A percentile compares a stretch with the other conserved stretches of the same genome.
phyloP scores from a whole-genome alignment of 2,329 filamentous ascomycete species.

The Phyllosticta paracitricarpa region DNA sequence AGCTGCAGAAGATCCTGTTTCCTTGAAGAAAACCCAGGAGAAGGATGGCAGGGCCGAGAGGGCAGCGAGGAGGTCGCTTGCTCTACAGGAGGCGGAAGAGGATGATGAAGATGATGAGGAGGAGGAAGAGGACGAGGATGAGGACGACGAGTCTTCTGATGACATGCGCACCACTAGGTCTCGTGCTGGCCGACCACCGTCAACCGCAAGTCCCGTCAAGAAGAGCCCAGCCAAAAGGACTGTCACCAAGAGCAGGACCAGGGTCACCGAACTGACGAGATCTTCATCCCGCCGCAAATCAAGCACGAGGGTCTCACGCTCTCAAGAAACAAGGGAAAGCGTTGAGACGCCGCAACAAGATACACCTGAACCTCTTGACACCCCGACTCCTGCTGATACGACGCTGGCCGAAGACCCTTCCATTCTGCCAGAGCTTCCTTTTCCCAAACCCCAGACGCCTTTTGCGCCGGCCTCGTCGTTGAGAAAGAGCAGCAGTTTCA shows the following conservation, averaged over 20 bases:
- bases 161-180: not conserved
- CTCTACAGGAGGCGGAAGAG: not conserved
- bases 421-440: not conserved
- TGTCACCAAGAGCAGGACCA: not conserved
- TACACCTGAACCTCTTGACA: not conserved
- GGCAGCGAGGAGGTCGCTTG: constrained; percentile 8
- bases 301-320: not conserved
- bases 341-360: not conserved
- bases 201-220: not conserved
- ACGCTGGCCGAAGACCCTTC: not conserved
- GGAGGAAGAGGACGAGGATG: not conserved
- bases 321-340: not conserved
- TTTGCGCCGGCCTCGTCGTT: not conserved
- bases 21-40: not conserved
- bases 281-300: not conserved
- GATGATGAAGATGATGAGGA: not conserved
- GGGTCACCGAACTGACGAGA: not conserved
- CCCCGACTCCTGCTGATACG: not conserved
- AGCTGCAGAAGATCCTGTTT: not conserved
- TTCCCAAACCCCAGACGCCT: not conserved
- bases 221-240: not conserved
- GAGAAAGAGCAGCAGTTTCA: not conserved
- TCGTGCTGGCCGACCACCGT: not conserved
- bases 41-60: constrained; percentile 7
- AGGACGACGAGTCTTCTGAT: not conserved